Conservation (phyloP, 495 filamentous ascomycete genomes). For the Aspergillus kassunensis region DNA sequence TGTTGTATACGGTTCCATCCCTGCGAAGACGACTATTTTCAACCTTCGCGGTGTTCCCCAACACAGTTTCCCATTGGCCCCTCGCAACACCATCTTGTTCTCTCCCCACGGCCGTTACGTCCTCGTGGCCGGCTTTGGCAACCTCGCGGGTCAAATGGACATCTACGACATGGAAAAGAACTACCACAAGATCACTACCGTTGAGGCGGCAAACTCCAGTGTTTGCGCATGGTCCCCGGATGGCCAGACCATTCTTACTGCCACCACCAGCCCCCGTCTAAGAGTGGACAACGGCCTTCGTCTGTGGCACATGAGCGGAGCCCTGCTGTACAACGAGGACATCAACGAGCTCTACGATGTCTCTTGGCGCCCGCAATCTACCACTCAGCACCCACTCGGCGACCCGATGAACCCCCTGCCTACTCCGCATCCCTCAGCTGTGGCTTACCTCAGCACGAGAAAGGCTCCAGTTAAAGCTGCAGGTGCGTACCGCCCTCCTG, state of each 20-base stretch:
- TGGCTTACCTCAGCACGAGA: conserved; percentile 74
- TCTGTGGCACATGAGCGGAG: conserved; percentile 89
- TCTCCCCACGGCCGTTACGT: conserved; percentile 92
- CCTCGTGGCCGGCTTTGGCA: conserved; percentile 93
- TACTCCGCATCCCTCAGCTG: conserved; percentile 75
- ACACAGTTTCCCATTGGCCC: conserved; percentile 77
- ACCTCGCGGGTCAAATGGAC: conserved; percentile 95
- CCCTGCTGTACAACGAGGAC: conserved; percentile 90
- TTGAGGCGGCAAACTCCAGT: conserved; percentile 92
- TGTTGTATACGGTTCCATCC: conserved; percentile 96
- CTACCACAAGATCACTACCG: conserved; percentile 83
- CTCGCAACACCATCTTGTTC: conserved; percentile 92
- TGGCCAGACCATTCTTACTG: conserved; percentile 89
- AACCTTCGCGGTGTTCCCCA: conserved; percentile 75
- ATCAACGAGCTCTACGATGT: conserved; percentile 93
- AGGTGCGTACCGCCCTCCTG: conserved; percentile 94
- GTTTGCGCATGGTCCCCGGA: conserved; percentile 97
- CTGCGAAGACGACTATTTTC: conserved; percentile 95
- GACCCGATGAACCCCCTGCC: conserved; percentile 77
- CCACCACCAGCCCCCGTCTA: conserved; percentile 89
- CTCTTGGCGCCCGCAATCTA: conserved; percentile 75
- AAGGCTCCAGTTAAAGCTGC: conserved; percentile 93
- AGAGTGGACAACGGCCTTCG: conserved; percentile 95
- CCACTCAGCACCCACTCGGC: conserved; percentile 54
- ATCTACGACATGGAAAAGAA: conserved; percentile 93